Conservation (phyloP, 257 asterid species). For the Penstemon eatonii region DNA sequence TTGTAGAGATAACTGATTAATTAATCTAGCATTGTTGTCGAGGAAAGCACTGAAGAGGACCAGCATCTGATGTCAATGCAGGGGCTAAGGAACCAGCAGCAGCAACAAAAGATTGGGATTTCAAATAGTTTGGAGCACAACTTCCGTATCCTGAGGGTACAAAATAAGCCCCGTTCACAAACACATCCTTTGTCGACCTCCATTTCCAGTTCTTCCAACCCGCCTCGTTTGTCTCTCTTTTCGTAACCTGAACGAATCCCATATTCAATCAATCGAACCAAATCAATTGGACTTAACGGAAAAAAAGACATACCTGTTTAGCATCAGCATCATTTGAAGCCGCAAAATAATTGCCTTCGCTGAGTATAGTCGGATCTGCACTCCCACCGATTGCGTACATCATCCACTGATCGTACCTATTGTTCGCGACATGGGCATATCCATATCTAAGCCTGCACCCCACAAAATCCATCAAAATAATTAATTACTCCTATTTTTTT, state of each 20-base stretch:
- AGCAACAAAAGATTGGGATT: constrained; percentile 40
- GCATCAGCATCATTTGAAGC: constrained; percentile 34
- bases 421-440: constrained; percentile 68
- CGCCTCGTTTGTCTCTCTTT: constrained; percentile 33
- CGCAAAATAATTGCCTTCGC: constrained; percentile 52
- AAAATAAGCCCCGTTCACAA: constrained; percentile 50
- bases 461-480: not conserved
- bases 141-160: constrained; percentile 49
- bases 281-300: too few relatives aligned
- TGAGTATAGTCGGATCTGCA: constrained; percentile 59
- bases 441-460: constrained; percentile 61
- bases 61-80: constrained; percentile 47
- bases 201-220: constrained; percentile 46
- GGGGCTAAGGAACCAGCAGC: constrained; percentile 44
- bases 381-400: constrained; percentile 71
- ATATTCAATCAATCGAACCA: too few relatives aligned
- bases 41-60: constrained; percentile 45
- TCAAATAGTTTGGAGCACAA: constrained; percentile 39
- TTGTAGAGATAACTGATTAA: not conserved
- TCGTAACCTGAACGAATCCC: constrained; percentile 37
- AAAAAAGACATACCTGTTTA: constrained; percentile 36
- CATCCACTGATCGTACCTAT: constrained; percentile 52
- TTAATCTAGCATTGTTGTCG: constrained; percentile 24
- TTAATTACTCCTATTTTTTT: not conserved
- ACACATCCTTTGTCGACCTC: constrained; percentile 49